Conservation (phyloP, 108 stramenopile genomes). For the Skeletonema potamos region DNA sequence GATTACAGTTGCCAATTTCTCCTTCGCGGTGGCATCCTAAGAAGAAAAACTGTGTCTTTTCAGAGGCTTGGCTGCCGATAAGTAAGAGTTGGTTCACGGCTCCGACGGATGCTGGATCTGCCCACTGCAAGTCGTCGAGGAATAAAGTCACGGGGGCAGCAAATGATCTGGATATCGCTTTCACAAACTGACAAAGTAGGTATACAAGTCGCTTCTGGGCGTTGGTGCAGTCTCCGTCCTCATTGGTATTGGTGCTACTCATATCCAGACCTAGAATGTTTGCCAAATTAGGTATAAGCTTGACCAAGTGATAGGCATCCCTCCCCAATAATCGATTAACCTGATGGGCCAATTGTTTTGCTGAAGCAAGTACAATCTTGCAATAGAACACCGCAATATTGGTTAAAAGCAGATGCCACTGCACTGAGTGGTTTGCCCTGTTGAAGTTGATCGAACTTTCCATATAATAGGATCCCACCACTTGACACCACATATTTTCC, state of each 20-base stretch:
- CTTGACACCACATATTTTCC: background rate
- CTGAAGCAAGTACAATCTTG: background rate
- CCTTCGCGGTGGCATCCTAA: slow-evolving; percentile 19
- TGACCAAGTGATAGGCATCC: slow-evolving; percentile 2
- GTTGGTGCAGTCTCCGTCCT: slow-evolving; percentile 14
- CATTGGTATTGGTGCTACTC: background rate
- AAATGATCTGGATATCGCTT: slow-evolving; percentile 16
- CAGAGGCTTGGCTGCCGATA: background rate
- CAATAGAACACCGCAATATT: too few relatives aligned
- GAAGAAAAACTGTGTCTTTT: slow-evolving; percentile 9
- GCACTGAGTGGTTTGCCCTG: too few relatives aligned
- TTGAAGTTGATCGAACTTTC: slow-evolving; percentile 25
- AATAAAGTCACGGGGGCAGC: slow-evolving; percentile 13
- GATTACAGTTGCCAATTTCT: slow-evolving; percentile 4
- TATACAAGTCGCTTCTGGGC: slow-evolving; percentile 24
- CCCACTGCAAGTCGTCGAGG: too few relatives aligned
- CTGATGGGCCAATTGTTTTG: background rate
- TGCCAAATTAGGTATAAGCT: slow-evolving; percentile 23
- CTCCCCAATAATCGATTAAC: background rate
- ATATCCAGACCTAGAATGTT: background rate
- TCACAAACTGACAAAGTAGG: slow-evolving; percentile 21
- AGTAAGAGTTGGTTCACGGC: background rate
- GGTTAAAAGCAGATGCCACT: too few relatives aligned
- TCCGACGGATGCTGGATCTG: slow-evolving; percentile 8
- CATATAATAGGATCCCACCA: slow-evolving; percentile 5